Conservation (phyloP, 164 flowering plant genomes). For the Nymphaea thermarum region DNA sequence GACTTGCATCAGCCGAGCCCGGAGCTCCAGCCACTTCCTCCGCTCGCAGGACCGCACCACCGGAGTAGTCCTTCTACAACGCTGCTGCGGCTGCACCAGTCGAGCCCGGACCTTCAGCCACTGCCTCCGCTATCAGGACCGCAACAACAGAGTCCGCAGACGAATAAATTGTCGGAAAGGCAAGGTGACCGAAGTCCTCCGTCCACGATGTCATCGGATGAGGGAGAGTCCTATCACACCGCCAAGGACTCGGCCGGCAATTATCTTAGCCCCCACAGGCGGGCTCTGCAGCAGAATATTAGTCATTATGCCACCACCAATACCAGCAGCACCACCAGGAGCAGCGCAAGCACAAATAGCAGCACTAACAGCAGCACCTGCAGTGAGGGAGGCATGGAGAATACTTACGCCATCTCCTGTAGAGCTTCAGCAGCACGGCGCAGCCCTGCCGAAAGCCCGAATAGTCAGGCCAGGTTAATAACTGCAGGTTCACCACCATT, state of each 20-base stretch:
- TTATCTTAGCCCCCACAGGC: slow-evolving; percentile 22
- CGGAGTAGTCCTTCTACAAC: too few relatives aligned
- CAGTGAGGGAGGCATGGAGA: slow-evolving; percentile 2
- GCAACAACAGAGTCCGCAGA: background rate
- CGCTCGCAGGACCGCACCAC: background rate
- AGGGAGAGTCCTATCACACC: slow-evolving; percentile 52
- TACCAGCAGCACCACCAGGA: background rate
- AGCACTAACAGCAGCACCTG: background rate
- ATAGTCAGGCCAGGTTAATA: slow-evolving; percentile 30
- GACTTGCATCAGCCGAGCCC: slow-evolving; percentile 83
- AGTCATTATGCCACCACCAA: background rate
- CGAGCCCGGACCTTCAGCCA: slow-evolving; percentile 58
- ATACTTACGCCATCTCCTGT: slow-evolving; percentile 36
- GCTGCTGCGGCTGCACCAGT: slow-evolving; percentile 31
- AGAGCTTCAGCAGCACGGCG: slow-evolving; percentile 78
- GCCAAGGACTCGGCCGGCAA: slow-evolving; percentile 49
- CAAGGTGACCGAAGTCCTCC: slow-evolving; percentile 13
- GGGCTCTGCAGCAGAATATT: background rate
- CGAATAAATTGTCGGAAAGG: slow-evolving; percentile 1
- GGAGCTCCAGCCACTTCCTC: slow-evolving; percentile 19
- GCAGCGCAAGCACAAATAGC: background rate
- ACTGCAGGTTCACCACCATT: slow-evolving; percentile 15
- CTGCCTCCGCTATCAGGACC: background rate
- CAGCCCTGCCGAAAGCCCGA: slow-evolving; percentile 33
- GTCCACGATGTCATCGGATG: slow-evolving; percentile 46